Evolutionary conservation across 1,284 basidiomycete species (phyloP), one percentile per base, ranked within the genome.

Genomic region (Cutaneotrichosporon curvatum): DNA sequence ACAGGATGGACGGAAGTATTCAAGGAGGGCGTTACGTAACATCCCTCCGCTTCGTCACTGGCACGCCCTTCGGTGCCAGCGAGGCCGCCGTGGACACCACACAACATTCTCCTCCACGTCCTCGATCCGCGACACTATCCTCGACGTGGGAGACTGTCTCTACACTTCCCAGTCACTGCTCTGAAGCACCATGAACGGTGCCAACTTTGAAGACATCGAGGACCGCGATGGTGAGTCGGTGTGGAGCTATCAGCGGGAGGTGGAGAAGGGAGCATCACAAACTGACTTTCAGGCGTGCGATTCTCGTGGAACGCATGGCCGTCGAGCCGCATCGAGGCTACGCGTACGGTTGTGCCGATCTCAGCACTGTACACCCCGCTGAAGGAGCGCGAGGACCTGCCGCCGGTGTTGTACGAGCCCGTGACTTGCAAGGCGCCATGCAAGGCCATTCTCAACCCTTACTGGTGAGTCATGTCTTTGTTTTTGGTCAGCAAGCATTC

Each of bases 271-370:
- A 28, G 12, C 25, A 28, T 28, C 32, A 7, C 32, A 16, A 30
- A 41, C 34, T 36, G 12, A 50, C 54, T 19, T 21, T 16, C 60
- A 92, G 88, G 89, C 62, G 82, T 92, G 39, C 81, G 89, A 50
- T 78, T 92, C 62, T 94, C 90, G 48, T 97, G 94, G 94, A 98
- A 98, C 72, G 89, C 92, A 49, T 98, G 92, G 90, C 91, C 94
- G 1, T 92, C 91, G 34, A 91, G 89, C 55, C 83, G 92, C 61
- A 89, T 97, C 74, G 95, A 99, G 75, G 89, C 92, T 9, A 97
- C 92, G 36, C 80, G 95, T 59, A 98, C 91, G 11, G 95, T 99
- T 39, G 94, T 98, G 7, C 94, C 94, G 58, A 96, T 98, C 65
- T 84, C 91, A 23, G 90, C 94, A 14, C 79, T 99, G n/a, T 98